Percentiles rank a stretch among this genome's conserved stretches.
Conservation (phyloP, 192 early-diverging fungal species). For the Piromyces finnis region DNA sequence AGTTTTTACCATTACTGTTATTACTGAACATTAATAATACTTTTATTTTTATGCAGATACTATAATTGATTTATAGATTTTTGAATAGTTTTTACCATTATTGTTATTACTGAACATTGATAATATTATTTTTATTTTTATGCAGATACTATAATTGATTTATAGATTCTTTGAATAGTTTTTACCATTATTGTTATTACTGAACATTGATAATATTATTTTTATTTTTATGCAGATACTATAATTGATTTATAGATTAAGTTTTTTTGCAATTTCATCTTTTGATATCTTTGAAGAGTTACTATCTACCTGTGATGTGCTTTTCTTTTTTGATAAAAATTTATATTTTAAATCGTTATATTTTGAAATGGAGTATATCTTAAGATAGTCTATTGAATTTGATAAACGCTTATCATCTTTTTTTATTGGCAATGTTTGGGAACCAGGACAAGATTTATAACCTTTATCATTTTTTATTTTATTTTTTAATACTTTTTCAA, state of each 20-base stretch:
- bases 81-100: no score
- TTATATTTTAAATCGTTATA: background rate
- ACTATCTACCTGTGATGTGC: background rate
- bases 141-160: no score
- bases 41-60: no score
- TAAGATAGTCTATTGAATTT: background rate
- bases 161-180: no score
- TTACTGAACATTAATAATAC: no score
- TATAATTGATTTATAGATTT: no score
- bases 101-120: no score
- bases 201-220: no score
- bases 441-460: background rate
- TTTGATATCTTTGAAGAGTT: background rate
- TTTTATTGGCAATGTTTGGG: background rate
- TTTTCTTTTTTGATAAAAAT: background rate
- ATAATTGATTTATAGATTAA: background rate
- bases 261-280: background rate
- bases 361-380: background rate
- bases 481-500: background rate
- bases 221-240: no score
- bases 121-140: no score
- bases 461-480: background rate
- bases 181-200: no score
- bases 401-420: background rate
- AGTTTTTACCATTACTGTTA: no score